Evolutionary conservation across 768 basidiomycete genomes (phyloP).

Genomic region (Boletus edulis): DNA sequence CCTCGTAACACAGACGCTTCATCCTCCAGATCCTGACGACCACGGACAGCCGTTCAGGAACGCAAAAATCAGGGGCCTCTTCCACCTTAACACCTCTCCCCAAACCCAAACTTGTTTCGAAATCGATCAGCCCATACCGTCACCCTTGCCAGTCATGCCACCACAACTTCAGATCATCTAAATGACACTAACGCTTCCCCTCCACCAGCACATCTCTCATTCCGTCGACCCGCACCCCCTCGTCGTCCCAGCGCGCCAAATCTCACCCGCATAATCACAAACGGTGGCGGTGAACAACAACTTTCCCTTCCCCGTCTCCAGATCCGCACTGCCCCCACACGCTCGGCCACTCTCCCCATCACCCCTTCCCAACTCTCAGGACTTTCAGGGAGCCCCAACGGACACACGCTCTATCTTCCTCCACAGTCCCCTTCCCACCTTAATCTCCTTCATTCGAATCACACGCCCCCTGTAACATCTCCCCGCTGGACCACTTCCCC

Average conservation of each 20-base stretch:
- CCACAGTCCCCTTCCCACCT: constrained; percentile 60
- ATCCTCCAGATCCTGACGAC: constrained; percentile 11
- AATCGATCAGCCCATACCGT: constrained; percentile 51
- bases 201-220: constrained; percentile 60
- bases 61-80: constrained; percentile 49
- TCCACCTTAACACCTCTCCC: constrained; percentile 63
- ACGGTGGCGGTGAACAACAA: constrained; percentile 42
- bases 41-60: constrained; percentile 23
- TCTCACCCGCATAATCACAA: constrained; percentile 61
- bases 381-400: constrained; percentile 16
- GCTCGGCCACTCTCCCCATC: constrained; percentile 60
- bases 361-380: constrained; percentile 19
- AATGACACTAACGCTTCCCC: constrained; percentile 57
- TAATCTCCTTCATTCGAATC: constrained; percentile 56
- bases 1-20: constrained; percentile 35
- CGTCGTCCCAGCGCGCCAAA: constrained; percentile 63
- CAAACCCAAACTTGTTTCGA: constrained; percentile 55
- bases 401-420: constrained; percentile 19
- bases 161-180: constrained; percentile 37
- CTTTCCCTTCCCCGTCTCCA: constrained; percentile 55
- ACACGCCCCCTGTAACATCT: constrained; percentile 54
- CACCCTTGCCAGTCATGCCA: constrained; percentile 59
- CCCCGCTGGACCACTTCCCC: constrained; percentile 36
- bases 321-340: constrained; percentile 55
- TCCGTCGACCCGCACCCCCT: constrained; percentile 49